A percentile compares a stretch with the other conserved stretches of the same genome.
These are phyloP conservation scores for Rugonectria rugulosa DNA, from an alignment of 2,329 filamentous ascomycete species.

Conservation along the genomic window DNA sequence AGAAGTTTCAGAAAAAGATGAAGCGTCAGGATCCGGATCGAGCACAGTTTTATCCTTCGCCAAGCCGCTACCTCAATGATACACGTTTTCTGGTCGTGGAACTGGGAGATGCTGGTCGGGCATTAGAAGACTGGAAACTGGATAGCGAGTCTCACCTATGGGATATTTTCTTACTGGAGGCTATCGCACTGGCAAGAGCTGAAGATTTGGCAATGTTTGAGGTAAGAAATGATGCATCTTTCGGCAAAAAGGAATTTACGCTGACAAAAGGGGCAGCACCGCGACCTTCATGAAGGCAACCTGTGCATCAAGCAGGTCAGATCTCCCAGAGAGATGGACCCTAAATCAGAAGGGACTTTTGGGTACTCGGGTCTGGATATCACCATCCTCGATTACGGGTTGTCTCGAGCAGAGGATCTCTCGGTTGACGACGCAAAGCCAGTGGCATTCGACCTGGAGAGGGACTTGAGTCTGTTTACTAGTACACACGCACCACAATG, in stretches of 20 bases:
- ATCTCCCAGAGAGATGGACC: constrained; percentile 42
- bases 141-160: constrained; percentile 60
- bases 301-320: constrained; percentile 61
- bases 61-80: constrained; percentile 64
- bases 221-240: constrained; percentile 45
- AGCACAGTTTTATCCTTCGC: constrained; percentile 68
- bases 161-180: constrained; percentile 69
- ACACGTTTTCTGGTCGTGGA: constrained; percentile 69
- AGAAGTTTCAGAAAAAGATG: constrained; percentile 60
- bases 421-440: constrained; percentile 45
- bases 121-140: constrained; percentile 66
- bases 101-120: constrained; percentile 67
- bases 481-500: constrained; percentile 68
- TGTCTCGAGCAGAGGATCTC: constrained; percentile 64
- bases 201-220: constrained; percentile 67
- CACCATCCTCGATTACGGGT: constrained; percentile 71
- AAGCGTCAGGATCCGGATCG: constrained; percentile 64
- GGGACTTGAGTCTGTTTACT: constrained; percentile 66
- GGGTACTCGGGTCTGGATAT: constrained; percentile 69
- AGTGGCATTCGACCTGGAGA: constrained; percentile 66
- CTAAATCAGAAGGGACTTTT: constrained; percentile 51
- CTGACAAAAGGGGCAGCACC: constrained; percentile 55
- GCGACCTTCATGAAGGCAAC: constrained; percentile 72
- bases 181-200: constrained; percentile 66
- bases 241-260: not conserved